Conservation (phyloP, 768 basidiomycete species). For the Leccinum obscurum region DNA sequence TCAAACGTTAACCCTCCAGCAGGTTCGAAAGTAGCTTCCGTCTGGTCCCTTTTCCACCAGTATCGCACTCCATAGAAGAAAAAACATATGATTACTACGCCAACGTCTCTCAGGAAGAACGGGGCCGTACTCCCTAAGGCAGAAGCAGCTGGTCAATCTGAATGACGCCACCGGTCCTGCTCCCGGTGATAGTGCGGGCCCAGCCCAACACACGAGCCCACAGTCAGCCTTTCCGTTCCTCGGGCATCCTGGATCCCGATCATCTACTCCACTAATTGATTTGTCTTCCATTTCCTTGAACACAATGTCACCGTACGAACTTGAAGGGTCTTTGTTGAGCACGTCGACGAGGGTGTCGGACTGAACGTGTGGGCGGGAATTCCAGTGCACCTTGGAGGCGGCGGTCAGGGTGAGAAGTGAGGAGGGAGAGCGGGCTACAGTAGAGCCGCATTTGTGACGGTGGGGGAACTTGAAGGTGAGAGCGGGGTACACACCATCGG, state of each 20-base stretch:
- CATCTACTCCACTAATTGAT: constrained; percentile 45
- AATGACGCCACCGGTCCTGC: constrained; percentile 83
- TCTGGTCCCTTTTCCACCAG: constrained; percentile 73
- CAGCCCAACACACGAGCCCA: constrained; percentile 67
- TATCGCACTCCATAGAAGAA: constrained; percentile 74
- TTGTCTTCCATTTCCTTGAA: constrained; percentile 58
- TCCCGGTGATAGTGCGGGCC: constrained; percentile 74
- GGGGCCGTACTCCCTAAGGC: constrained; percentile 85
- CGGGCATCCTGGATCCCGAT: constrained; percentile 74
- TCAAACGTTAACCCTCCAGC: constrained; percentile 66
- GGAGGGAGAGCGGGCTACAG: too few species aligned
- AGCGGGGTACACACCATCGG: too few species aligned
- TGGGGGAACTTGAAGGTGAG: too few species aligned
- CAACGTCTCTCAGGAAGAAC: constrained; percentile 56
- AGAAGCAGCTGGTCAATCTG: constrained; percentile 80
- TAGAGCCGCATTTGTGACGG: too few species aligned
- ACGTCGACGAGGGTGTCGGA: too few species aligned
- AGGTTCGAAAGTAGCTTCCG: constrained; percentile 89
- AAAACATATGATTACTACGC: constrained; percentile 56
- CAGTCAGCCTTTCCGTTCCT: constrained; percentile 64
- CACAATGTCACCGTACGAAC: constrained; percentile 76
- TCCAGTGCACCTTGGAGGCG: too few species aligned
- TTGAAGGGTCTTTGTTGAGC: too few species aligned
- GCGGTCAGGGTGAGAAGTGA: too few species aligned
- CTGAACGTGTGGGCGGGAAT: too few species aligned